Base-by-base conservation (phyloP, 2,329 filamentous ascomycete genomes). In the Penicillium psychrosexuale region DNA sequence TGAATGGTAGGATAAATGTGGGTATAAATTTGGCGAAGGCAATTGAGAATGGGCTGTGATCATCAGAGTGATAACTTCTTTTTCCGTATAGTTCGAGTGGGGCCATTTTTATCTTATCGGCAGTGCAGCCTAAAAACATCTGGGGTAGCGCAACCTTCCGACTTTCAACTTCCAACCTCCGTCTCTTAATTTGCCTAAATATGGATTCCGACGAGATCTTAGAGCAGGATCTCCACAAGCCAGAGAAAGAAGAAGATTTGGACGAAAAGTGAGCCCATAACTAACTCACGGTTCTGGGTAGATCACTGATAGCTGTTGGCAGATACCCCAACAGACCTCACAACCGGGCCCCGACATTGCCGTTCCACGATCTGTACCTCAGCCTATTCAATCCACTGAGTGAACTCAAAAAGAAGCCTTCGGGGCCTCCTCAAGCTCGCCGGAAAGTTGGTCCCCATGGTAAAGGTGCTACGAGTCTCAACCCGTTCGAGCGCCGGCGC, bases 241-340 rank as follows among this genome's bases (percentile, higher is more conserved):
- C 33, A 39, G 37, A 51, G 24, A 49, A 37, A n/a, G 54, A 64
- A 38, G 68, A 69, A 38, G 59, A 72, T 36, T 47, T 71, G 9
- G 68, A 72, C 51, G 65, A 66, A 58, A 72, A 71, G 68, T 71
- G 57, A 61, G 19, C 8, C 4, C 7, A 3, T 31, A 12, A 19
- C 28, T 22, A 2, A 15, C 12, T 17, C 8, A 11, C 8, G 24
- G 5, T n/a, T 11, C 3, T 27, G 22, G 11, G 5, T 31, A 27
- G 13, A 39, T 44, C 12, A 44, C 60, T 64, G 33, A 66, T 24
- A 24, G 22, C 13, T 9, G 11, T 31, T 47, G 46, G 15, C 48
- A 91, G 88, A 68, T 95, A 90, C 69, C 90, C 91, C 3, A 86
- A 91, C 66, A 84, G 91, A 3, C 94, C 94, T 3, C 83, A 78